phyloP scores from a whole-genome alignment of 495 filamentous ascomycete genomes.

The Lasiosphaeriaceae sp. region DNA sequence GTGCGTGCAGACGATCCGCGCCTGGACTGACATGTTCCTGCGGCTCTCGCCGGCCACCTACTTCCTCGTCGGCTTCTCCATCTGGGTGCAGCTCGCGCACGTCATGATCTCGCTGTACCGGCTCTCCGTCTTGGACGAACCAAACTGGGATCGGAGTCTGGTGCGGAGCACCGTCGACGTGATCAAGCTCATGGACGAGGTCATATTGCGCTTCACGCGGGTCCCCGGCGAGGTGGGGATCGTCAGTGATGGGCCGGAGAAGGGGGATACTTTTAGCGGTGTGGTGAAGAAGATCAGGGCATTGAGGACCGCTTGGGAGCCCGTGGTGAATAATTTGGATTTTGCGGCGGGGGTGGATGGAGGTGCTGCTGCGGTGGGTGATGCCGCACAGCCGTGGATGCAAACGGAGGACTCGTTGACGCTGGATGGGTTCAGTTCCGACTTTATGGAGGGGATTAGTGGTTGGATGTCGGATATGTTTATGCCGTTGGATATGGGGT shows the following conservation, averaged over 20 bases:
- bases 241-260: neutral
- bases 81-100: slow-evolving; percentile 13
- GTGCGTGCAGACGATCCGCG: slow-evolving; percentile 10
- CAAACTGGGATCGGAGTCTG: slow-evolving; percentile 25
- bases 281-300: too few relatives aligned
- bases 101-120: slow-evolving; percentile 19
- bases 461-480: neutral
- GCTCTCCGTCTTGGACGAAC: slow-evolving; percentile 26
- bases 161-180: slow-evolving; percentile 25
- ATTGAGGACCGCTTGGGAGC: too few relatives aligned
- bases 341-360: too few relatives aligned
- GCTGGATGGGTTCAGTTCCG: neutral
- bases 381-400: neutral
- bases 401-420: neutral
- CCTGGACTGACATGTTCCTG: slow-evolving; percentile 20
- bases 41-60: slow-evolving; percentile 2
- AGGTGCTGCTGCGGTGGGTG: neutral
- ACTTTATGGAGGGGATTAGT: neutral
- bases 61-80: slow-evolving; percentile 14
- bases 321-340: too few relatives aligned
- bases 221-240: neutral
- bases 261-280: neutral
- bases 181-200: slow-evolving; percentile 18
- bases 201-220: slow-evolving; percentile 16
- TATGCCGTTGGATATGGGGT: neutral